Evolutionary conservation across 225 moss, liverwort and hornwort genomes (phyloP).

Genomic region (Ulota crispa): DNA sequence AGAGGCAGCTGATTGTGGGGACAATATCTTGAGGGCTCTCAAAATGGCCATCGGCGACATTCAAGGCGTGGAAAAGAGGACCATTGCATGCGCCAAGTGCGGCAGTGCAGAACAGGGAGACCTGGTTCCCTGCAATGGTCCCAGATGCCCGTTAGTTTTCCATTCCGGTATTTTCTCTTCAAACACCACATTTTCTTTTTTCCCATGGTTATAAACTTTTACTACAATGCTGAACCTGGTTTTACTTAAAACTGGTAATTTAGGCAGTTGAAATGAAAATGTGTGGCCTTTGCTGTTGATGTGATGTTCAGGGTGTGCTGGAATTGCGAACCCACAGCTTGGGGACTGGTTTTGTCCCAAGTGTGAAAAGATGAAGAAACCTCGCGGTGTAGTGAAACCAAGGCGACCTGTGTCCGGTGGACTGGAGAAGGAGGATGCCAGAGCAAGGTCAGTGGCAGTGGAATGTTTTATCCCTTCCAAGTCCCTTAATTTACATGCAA

Average conservation of each 20-base stretch:
- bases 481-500: neutral
- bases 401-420: conserved; percentile 34
- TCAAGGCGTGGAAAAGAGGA: conserved; percentile 46
- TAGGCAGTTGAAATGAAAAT: neutral
- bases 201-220: too few relatives aligned
- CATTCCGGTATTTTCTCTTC: conserved; percentile 33
- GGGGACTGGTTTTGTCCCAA: conserved; percentile 55
- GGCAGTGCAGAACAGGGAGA: conserved; percentile 37
- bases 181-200: neutral
- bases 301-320: conserved; percentile 44
- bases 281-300: conserved; percentile 3
- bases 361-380: conserved; percentile 54
- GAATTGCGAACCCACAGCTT: conserved; percentile 30
- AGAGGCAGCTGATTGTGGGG: conserved; percentile 55
- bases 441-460: conserved; percentile 33
- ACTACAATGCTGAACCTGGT: neutral
- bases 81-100: conserved; percentile 51
- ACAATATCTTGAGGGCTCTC: conserved; percentile 48
- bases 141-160: conserved; percentile 47
- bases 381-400: conserved; percentile 30
- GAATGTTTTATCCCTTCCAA: neutral
- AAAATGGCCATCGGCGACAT: conserved; percentile 63
- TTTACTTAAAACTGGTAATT: neutral
- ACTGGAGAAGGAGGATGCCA: conserved; percentile 42
- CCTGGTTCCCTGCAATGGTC: conserved; percentile 49